These are phyloP conservation scores for Neurospora sp. DNA, from an alignment of 495 filamentous ascomycete genomes.

Conservation along the genomic window DNA sequence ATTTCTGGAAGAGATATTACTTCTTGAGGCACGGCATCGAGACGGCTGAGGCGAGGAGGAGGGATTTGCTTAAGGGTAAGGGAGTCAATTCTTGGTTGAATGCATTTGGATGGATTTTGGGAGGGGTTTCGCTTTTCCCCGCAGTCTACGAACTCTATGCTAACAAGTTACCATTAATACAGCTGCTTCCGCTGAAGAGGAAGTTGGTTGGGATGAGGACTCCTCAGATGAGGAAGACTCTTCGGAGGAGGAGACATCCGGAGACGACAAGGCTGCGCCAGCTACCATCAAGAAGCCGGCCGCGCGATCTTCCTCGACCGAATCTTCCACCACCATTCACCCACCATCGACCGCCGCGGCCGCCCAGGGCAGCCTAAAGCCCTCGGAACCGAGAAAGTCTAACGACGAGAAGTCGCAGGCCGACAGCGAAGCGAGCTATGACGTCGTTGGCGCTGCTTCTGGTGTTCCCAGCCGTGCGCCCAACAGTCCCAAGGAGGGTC, in stretches of 20 bases:
- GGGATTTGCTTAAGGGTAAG: conserved; percentile 86
- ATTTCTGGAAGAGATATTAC: conserved; percentile 94
- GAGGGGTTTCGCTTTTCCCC: neutral
- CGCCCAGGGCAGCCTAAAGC: conserved; percentile 35
- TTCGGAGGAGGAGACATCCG: conserved; percentile 14
- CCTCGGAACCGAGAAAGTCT: conserved; percentile 62
- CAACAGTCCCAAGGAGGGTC: conserved; percentile 55
- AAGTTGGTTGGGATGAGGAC: conserved; percentile 75
- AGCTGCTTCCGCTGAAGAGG: conserved; percentile 58
- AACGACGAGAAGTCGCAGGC: conserved; percentile 77
- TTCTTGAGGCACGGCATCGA: conserved; percentile 91
- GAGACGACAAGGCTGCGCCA: conserved; percentile 19
- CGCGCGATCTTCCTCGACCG: conserved; percentile 32
- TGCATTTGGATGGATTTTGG: neutral
- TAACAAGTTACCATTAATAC: conserved; percentile 25
- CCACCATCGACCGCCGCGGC: conserved; percentile 15
- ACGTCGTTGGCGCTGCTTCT: conserved; percentile 66
- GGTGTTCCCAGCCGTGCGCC: conserved; percentile 68
- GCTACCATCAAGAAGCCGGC: conserved; percentile 9
- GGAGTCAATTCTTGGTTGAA: neutral
- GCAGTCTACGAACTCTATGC: conserved; percentile 9
- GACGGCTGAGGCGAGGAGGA: conserved; percentile 83
- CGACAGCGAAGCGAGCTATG: conserved; percentile 88
- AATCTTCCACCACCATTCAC: conserved; percentile 44
- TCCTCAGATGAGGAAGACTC: conserved; percentile 17